Conservation (phyloP, 2,329 filamentous ascomycete species). For the Periglandula ipomoeae region DNA sequence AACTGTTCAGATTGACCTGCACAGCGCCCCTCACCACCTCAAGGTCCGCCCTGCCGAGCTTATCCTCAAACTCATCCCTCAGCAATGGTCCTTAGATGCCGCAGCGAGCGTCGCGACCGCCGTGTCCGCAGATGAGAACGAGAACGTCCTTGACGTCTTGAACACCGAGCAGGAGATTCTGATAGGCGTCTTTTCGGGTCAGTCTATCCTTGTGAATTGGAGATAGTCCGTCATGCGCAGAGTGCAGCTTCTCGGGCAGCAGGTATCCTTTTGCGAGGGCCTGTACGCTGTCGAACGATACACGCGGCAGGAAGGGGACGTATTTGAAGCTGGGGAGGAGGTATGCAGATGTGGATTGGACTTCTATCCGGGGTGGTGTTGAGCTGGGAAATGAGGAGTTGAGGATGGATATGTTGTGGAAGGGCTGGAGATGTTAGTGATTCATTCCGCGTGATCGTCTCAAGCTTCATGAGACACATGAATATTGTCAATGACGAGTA, state of each 20-base stretch:
- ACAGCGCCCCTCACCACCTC: conserved; percentile 38
- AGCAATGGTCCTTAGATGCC: conserved; percentile 71
- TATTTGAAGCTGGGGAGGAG: conserved; percentile 80
- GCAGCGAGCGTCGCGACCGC: conserved; percentile 71
- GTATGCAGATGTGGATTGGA: conserved; percentile 56
- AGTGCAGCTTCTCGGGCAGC: conserved; percentile 53
- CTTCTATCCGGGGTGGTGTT: conserved; percentile 29
- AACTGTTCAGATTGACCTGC: conserved; percentile 17
- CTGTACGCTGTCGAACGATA: conserved; percentile 45
- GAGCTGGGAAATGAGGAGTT: conserved; percentile 65
- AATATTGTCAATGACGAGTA: neutral
- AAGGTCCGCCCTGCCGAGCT: conserved; percentile 42
- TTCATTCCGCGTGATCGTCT: no score
- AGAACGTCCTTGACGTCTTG: conserved; percentile 56
- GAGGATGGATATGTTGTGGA: conserved; percentile 69
- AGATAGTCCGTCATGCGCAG: conserved; percentile 49
- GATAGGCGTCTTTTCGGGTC: conserved; percentile 42
- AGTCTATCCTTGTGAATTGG: conserved; percentile 46
- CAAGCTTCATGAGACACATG: no score
- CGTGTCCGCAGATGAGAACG: conserved; percentile 86
- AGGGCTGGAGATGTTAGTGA: conserved; percentile 48
- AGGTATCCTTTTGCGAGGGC: conserved; percentile 57
- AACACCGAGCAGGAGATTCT: conserved; percentile 43
- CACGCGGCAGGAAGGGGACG: conserved; percentile 59
- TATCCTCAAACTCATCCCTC: conserved; percentile 56